Percentiles rank a stretch among this genome's conserved stretches.
Conservation (phyloP, 345 rosid genomes). For the Gossypium bickii region DNA sequence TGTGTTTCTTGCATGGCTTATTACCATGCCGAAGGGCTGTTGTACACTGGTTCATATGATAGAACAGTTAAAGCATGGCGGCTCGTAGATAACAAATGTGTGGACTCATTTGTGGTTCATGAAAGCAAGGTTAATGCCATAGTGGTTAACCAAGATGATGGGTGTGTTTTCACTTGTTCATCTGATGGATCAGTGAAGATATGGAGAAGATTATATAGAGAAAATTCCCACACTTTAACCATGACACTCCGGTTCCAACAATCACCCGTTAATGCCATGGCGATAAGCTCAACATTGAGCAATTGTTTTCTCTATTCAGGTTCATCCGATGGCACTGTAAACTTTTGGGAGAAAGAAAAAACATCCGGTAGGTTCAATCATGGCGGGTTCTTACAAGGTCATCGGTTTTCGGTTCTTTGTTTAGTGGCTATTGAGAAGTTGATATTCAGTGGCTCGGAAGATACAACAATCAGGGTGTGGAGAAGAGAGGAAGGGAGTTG, state of each 20-base stretch:
- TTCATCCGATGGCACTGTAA: slow-evolving; percentile 40
- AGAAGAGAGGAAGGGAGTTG: slow-evolving; percentile 52
- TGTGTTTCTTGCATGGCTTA: slow-evolving; percentile 50
- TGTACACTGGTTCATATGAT: slow-evolving; percentile 40
- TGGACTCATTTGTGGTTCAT: slow-evolving; percentile 47
- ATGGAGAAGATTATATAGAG: slow-evolving; percentile 44
- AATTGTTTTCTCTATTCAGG: slow-evolving; percentile 41
- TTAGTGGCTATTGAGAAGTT: slow-evolving; percentile 37
- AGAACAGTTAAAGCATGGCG: slow-evolving; percentile 48
- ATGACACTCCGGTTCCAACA: slow-evolving; percentile 44
- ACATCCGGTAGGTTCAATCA: slow-evolving; percentile 43
- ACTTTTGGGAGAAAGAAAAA: slow-evolving; percentile 52
- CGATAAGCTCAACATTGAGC: slow-evolving; percentile 28
- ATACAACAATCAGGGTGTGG: slow-evolving; percentile 52
- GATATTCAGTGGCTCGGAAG: slow-evolving; percentile 51
- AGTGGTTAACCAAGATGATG: slow-evolving; percentile 50
- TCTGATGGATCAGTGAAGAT: slow-evolving; percentile 47
- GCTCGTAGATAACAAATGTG: slow-evolving; percentile 36
- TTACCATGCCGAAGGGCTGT: slow-evolving; percentile 39
- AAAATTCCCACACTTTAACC: slow-evolving; percentile 44
- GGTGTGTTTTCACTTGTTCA: slow-evolving; percentile 51
- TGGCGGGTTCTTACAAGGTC: slow-evolving; percentile 53
- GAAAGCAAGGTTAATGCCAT: slow-evolving; percentile 38
- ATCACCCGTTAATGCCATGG: slow-evolving; percentile 44
- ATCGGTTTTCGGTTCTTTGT: slow-evolving; percentile 39